phyloP scores from a whole-genome alignment of 768 basidiomycete genomes.

The Clathrus columnatus region DNA sequence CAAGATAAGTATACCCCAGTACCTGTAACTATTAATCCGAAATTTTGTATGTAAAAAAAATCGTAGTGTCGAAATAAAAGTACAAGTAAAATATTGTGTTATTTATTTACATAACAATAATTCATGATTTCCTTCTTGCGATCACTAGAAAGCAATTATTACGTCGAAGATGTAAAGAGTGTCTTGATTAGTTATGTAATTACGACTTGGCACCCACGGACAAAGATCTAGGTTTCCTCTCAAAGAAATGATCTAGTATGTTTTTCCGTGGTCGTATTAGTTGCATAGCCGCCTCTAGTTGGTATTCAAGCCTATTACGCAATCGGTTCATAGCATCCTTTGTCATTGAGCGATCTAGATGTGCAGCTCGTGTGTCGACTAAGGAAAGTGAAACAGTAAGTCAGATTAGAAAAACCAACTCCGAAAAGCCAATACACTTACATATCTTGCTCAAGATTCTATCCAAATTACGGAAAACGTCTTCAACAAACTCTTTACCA shows the following conservation, averaged over 20 bases:
- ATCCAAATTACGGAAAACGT: slow-evolving; percentile 30
- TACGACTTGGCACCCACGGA: neutral
- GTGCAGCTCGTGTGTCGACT: slow-evolving; percentile 69
- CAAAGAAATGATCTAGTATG: slow-evolving; percentile 5
- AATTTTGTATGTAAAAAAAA: no score
- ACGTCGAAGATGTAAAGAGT: no score
- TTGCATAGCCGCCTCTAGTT: slow-evolving; percentile 31
- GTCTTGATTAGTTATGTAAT: no score
- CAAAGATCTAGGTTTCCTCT: neutral
- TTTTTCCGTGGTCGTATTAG: neutral
- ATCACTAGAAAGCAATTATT: no score
- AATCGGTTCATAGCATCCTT: slow-evolving; percentile 63
- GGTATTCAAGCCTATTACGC: slow-evolving; percentile 54
- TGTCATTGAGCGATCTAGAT: slow-evolving; percentile 66
- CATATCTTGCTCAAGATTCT: slow-evolving; percentile 52
- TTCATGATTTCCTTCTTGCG: no score
- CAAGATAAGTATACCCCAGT: no score
- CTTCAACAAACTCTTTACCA: slow-evolving; percentile 32
- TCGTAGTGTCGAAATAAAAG: no score
- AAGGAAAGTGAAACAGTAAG: neutral
- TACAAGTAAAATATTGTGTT: no score
- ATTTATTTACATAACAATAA: no score
- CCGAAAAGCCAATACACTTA: slow-evolving; percentile 25
- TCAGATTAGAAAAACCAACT: neutral
- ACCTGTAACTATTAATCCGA: no score